These are phyloP conservation scores for Gynandropsis gynandra DNA, from an alignment of 345 rosid species.

Conservation along the genomic window DNA sequence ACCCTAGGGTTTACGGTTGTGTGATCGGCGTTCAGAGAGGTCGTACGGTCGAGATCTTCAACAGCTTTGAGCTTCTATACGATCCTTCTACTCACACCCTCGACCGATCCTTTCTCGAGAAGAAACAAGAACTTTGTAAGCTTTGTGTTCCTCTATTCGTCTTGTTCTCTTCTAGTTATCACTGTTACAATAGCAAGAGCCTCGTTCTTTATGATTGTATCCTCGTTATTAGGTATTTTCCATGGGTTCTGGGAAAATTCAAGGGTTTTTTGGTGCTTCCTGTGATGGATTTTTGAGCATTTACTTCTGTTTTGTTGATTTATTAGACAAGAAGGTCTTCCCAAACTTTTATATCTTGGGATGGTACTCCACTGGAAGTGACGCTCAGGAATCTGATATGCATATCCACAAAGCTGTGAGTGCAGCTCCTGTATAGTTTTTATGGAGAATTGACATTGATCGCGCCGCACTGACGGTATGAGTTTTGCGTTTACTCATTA, in stretches of 20 bases:
- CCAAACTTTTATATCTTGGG: slow-evolving; percentile 83
- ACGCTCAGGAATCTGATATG: slow-evolving; percentile 87
- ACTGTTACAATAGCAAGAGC: neutral
- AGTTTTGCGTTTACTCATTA: slow-evolving; percentile 4
- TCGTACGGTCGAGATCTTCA: slow-evolving; percentile 93
- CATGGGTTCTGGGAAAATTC: neutral
- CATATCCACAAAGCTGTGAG: slow-evolving; percentile 87
- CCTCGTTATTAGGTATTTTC: neutral
- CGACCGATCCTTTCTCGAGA: slow-evolving; percentile 82
- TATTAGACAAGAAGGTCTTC: slow-evolving; percentile 82
- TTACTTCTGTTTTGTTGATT: neutral
- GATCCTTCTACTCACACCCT: slow-evolving; percentile 61
- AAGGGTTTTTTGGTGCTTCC: neutral
- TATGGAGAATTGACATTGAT: slow-evolving; percentile 2
- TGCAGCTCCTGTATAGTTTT: slow-evolving; percentile 2
- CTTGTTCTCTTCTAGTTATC: neutral
- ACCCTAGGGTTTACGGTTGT: slow-evolving; percentile 83
- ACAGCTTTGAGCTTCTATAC: slow-evolving; percentile 87
- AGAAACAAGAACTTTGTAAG: slow-evolving; percentile 97
- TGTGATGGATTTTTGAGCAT: neutral
- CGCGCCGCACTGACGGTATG: slow-evolving; percentile 9
- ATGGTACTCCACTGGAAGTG: slow-evolving; percentile 93
- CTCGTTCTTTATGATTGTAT: no score
- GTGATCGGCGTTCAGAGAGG: slow-evolving; percentile 91
- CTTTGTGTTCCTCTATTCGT: slow-evolving; percentile 3